A percentile compares a stretch with the other conserved stretches of the same genome.
These are phyloP conservation scores for Caryopteris hybrid DNA, from an alignment of 305 asterid species.

Conservation along the genomic window DNA sequence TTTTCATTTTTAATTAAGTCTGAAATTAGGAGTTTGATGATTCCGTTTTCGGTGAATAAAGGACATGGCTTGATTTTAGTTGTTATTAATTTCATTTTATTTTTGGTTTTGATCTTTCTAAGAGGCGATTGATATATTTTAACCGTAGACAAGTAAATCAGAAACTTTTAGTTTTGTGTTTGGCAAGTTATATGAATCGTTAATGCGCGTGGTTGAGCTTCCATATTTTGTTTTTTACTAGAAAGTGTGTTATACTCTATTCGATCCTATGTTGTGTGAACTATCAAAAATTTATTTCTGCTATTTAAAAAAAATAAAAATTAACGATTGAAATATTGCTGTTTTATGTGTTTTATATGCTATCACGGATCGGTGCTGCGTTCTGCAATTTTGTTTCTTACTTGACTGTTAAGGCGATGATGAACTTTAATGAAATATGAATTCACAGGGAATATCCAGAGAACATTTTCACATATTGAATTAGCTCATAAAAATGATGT, in stretches of 20 bases:
- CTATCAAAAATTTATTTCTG: not conserved
- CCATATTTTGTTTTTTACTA: not conserved
- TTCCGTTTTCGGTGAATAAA: not conserved
- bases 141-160: not conserved
- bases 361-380: not conserved
- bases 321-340: not conserved
- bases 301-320: not conserved
- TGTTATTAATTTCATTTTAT: not conserved
- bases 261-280: not conserved
- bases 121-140: not conserved
- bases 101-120: not conserved
- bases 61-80: not conserved
- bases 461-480: constrained; percentile 20
- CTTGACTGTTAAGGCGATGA: not conserved
- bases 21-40: not conserved
- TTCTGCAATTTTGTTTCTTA: not conserved
- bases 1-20: not conserved
- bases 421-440: constrained; percentile 9
- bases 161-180: not conserved
- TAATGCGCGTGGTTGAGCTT: not conserved
- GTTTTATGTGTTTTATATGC: not conserved
- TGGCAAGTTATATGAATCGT: not conserved
- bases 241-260: not conserved
- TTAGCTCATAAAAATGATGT: constrained; percentile 8
- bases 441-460: constrained; percentile 34